A percentile compares a stretch with the other conserved stretches of the same genome.
Conservation (phyloP, 2,329 filamentous ascomycete species). For the Aspergillus sp. region DNA sequence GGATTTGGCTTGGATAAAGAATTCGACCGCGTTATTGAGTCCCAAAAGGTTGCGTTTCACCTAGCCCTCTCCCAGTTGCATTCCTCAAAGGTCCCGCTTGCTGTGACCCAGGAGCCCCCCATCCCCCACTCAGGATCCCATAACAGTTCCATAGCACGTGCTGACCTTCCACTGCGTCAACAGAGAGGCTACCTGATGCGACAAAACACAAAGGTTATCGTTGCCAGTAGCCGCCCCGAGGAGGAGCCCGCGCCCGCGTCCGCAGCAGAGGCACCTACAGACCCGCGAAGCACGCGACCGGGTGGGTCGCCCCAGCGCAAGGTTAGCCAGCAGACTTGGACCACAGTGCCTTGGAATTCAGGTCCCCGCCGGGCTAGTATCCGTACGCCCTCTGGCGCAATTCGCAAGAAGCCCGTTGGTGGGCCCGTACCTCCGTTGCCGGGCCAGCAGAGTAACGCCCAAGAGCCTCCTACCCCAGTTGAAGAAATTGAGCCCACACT, state of each 20-base stretch:
- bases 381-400: conserved; percentile 56
- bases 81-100: conserved; percentile 13
- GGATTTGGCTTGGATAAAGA: conserved; percentile 86
- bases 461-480: conserved; percentile 61
- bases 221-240: conserved; percentile 75
- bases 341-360: conserved; percentile 94
- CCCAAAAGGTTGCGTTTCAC: conserved; percentile 82
- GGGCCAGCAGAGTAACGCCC: conserved; percentile 79
- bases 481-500: conserved; percentile 68
- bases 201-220: conserved; percentile 95
- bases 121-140: conserved; percentile 14
- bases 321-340: conserved; percentile 85
- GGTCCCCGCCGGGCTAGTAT: conserved; percentile 69
- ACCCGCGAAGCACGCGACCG: conserved; percentile 54
- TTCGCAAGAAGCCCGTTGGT: conserved; percentile 59
- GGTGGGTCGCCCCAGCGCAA: conserved; percentile 73
- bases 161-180: conserved; percentile 64
- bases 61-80: conserved; percentile 43
- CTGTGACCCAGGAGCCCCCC: conserved; percentile 13
- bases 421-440: conserved; percentile 80
- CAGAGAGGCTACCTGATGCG: conserved; percentile 99
- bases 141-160: conserved; percentile 39
- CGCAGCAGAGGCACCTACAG: conserved; percentile 25
- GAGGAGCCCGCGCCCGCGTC: conserved; percentile 45
- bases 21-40: conserved; percentile 91